Conservation (phyloP, 2,329 filamentous ascomycete genomes). For the Aureobasidium musti region DNA sequence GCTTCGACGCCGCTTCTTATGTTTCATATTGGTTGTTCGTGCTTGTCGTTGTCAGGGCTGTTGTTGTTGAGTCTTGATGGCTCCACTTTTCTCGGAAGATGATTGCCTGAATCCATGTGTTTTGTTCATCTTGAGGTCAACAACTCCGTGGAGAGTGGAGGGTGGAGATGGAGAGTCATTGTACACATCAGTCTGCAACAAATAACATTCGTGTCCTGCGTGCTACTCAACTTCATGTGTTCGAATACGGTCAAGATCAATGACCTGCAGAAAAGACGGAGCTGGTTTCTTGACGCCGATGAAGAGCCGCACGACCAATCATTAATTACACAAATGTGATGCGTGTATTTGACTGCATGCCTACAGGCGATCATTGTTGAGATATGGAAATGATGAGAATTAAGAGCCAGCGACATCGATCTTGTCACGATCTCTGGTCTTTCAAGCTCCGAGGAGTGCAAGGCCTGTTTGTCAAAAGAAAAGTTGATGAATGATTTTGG, state of each 20-base stretch:
- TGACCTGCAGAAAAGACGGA: neutral
- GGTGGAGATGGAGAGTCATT: neutral
- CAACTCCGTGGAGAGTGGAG: neutral
- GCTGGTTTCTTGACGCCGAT: neutral
- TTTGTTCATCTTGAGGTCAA: neutral
- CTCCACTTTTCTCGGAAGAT: constrained; percentile 24
- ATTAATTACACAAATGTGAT: neutral
- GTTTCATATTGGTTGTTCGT: neutral
- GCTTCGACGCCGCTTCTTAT: neutral
- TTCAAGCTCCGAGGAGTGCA: neutral
- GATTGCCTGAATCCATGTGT: constrained; percentile 1
- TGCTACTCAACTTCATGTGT: no score
- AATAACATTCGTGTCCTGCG: no score
- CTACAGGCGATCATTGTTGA: neutral
- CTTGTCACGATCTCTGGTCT: neutral
- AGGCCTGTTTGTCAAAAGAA: neutral
- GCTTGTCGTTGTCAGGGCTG: constrained; percentile 2
- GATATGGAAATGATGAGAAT: neutral
- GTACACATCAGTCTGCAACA: neutral
- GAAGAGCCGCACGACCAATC: constrained; percentile 1
- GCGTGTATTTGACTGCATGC: neutral
- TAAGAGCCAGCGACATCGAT: neutral
- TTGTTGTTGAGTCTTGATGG: constrained; percentile 4
- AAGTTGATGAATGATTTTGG: constrained; percentile 1
- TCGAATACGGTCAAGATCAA: no score